Conservation (phyloP, 1,284 basidiomycete species). For the Inonotus hispidus region DNA sequence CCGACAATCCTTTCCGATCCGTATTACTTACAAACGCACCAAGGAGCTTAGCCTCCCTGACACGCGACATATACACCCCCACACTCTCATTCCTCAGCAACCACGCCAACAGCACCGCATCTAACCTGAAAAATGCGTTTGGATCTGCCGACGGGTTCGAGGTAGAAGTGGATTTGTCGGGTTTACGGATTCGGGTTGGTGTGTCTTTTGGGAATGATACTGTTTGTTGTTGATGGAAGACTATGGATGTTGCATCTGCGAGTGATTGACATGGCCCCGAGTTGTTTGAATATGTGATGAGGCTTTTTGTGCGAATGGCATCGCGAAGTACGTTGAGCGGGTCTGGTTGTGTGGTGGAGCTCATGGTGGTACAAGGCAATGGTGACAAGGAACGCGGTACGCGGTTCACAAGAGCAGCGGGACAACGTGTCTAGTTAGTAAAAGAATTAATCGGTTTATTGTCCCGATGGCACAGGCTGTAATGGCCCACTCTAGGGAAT, state of each 20-base stretch:
- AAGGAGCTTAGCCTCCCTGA: conserved; percentile 64
- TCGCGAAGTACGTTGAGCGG: conserved; percentile 50
- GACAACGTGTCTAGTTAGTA: background rate
- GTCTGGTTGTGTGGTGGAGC: conserved; percentile 32
- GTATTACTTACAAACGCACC: conserved; percentile 81
- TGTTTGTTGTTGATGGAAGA: conserved; percentile 38
- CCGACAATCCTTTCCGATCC: conserved; percentile 77
- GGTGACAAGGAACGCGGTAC: background rate
- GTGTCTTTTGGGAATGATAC: conserved; percentile 57
- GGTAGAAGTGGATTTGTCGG: conserved; percentile 34
- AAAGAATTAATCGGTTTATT: background rate
- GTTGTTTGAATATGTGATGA: conserved; percentile 46
- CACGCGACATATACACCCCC: conserved; percentile 84
- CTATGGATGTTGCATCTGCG: conserved; percentile 57
- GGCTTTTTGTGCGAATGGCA: conserved; percentile 46
- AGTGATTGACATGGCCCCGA: conserved; percentile 45
- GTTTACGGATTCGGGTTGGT: conserved; percentile 69
- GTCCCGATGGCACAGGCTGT: conserved; percentile 65
- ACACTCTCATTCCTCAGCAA: conserved; percentile 63
- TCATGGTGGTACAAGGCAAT: background rate
- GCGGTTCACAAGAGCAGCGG: background rate
- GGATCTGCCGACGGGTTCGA: conserved; percentile 35
- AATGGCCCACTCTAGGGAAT: conserved; percentile 74
- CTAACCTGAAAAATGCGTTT: conserved; percentile 69
- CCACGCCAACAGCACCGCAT: conserved; percentile 81